A percentile compares a stretch with the other conserved stretches of the same genome.
These are phyloP conservation scores for Cryptosporidium xiaoi DNA, from an alignment of 169 alveolate genomes.

Conservation along the genomic window DNA sequence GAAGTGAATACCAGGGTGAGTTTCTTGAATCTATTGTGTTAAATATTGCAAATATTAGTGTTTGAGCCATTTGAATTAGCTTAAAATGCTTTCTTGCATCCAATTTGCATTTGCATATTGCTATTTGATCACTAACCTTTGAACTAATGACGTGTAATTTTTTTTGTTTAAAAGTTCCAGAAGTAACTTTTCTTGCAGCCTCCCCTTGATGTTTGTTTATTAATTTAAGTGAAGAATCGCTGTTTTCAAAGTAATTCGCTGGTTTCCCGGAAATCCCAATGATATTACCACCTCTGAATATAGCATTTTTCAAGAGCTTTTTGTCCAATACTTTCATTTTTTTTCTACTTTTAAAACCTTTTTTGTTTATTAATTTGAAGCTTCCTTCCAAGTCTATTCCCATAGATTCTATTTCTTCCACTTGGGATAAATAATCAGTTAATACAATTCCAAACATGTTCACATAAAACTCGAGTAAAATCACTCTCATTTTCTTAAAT, in stretches of 20 bases:
- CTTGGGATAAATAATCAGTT: slow-evolving; percentile 37
- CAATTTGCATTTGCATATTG: slow-evolving; percentile 32
- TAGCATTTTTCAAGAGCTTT: slow-evolving; percentile 18
- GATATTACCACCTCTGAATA: neutral
- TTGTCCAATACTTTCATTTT: slow-evolving; percentile 10
- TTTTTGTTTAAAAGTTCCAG: neutral
- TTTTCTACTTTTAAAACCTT: neutral
- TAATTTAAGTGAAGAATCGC: slow-evolving; percentile 8
- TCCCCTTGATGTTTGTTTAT: neutral
- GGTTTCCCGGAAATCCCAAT: slow-evolving; percentile 1
- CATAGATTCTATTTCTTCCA: slow-evolving; percentile 25
- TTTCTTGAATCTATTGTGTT: slow-evolving; percentile 18
- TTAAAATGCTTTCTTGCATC: neutral
- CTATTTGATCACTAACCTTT: slow-evolving; percentile 26
- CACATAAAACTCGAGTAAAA: slow-evolving; percentile 24
- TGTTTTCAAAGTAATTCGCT: neutral
- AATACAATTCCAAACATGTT: slow-evolving; percentile 36
- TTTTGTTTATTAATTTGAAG: neutral
- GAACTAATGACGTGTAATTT: slow-evolving; percentile 50
- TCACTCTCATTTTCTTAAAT: slow-evolving; percentile 2
- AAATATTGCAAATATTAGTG: slow-evolving; percentile 24
- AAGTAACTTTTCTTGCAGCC: neutral
- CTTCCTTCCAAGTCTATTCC: slow-evolving; percentile 39
- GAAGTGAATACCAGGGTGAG: slow-evolving; percentile 51
- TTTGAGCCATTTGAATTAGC: slow-evolving; percentile 33